Evolutionary conservation across 1,284 basidiomycete genomes (phyloP).

Genomic region (Leccinum subfulvum): DNA sequence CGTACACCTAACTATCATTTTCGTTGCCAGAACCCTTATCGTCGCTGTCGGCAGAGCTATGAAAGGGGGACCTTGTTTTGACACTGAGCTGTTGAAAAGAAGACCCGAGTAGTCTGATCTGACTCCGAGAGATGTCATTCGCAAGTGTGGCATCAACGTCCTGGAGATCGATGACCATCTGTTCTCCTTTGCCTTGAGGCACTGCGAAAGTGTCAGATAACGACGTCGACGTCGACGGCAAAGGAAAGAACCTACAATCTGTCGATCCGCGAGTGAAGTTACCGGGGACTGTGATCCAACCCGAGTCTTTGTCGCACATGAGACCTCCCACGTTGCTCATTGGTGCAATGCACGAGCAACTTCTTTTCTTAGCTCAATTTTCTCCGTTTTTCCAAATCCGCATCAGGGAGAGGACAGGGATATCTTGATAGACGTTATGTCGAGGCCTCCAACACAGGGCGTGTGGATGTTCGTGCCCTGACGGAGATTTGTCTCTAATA

Average conservation of each 20-base stretch:
- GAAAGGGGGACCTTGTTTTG: slow-evolving; percentile 10
- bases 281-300: too few species aligned
- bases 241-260: too few species aligned
- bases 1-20: slow-evolving; percentile 5
- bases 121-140: too few species aligned
- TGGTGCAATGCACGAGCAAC: slow-evolving; percentile 69
- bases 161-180: too few species aligned
- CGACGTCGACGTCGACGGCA: too few species aligned
- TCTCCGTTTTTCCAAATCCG: slow-evolving; percentile 88
- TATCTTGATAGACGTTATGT: slow-evolving; percentile 78
- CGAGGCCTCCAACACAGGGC: slow-evolving; percentile 90
- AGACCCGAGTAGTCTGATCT: too few species aligned
- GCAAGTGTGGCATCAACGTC: too few species aligned
- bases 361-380: slow-evolving; percentile 85
- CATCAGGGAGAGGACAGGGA: slow-evolving; percentile 75
- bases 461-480: slow-evolving; percentile 85
- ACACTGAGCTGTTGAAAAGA: slow-evolving; percentile 22
- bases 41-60: slow-evolving; percentile 33
- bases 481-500: slow-evolving; percentile 88
- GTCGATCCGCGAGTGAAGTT: too few species aligned
- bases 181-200: slow-evolving; percentile 76
- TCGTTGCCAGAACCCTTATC: slow-evolving; percentile 17
- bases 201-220: slow-evolving; percentile 14
- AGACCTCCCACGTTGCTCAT: too few species aligned
- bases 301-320: too few species aligned